Conservation (phyloP, 192 early-diverging fungal genomes). For the Kickxella alabastrina region DNA sequence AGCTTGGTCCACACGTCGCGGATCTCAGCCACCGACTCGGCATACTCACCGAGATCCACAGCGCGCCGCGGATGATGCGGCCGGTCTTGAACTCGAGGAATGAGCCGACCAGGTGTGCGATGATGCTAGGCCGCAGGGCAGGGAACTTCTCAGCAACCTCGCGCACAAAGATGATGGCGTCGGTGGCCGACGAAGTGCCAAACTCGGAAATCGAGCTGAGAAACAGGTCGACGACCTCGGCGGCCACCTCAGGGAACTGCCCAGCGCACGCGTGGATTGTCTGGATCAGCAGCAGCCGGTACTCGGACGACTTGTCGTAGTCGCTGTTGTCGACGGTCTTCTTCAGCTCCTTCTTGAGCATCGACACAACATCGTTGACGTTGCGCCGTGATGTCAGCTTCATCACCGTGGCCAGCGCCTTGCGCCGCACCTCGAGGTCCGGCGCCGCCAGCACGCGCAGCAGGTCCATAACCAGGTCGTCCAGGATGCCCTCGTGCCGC, state of each 20-base stretch:
- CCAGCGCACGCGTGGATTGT: conserved; percentile 95
- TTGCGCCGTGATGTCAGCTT: conserved; percentile 89
- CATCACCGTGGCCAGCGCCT: conserved; percentile 81
- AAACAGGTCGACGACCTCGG: conserved; percentile 87
- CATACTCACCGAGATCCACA: conserved; percentile 99
- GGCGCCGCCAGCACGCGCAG: conserved; percentile 85
- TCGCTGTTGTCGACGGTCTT: conserved; percentile 92
- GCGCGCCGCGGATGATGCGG: conserved; percentile 89
- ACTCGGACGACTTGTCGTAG: conserved; percentile 74
- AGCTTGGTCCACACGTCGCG: conserved; percentile 81
- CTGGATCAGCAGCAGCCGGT: conserved; percentile 92
- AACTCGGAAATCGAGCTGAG: conserved; percentile 94
- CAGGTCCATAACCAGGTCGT: conserved; percentile 96
- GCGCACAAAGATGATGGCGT: conserved; percentile 95
- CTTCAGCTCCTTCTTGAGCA: conserved; percentile 94
- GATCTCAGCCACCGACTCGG: conserved; percentile 70
- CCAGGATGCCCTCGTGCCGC: conserved; percentile 84
- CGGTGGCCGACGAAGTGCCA: conserved; percentile 74
- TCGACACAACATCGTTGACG: conserved; percentile 84
- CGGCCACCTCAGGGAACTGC: conserved; percentile 92
- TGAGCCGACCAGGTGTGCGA: conserved; percentile 73
- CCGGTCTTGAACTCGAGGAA: conserved; percentile 88
- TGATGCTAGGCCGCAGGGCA: conserved; percentile 75
- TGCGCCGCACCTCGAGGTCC: conserved; percentile 92
- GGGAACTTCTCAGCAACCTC: conserved; percentile 98